A percentile compares a stretch with the other conserved stretches of the same genome.
Evolutionary conservation across 2,329 filamentous ascomycete genomes (phyloP).

Genomic region (Botrytis elliptica): DNA sequence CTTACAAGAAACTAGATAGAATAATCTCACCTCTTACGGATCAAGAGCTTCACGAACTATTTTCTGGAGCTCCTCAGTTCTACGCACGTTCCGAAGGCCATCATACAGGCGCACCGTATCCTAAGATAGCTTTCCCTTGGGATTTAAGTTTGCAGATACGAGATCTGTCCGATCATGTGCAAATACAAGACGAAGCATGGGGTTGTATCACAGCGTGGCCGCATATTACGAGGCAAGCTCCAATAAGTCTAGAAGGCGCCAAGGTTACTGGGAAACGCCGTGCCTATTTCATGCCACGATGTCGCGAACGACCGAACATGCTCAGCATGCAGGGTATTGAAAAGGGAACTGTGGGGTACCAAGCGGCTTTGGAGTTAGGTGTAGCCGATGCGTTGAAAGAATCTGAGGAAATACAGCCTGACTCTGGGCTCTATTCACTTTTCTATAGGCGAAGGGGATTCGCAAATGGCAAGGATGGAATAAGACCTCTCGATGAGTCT

Average conservation of each 20-base stretch:
- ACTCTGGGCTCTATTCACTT: conserved; percentile 26
- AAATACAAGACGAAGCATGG: conserved; percentile 64
- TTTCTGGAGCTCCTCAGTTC: conserved; percentile 74
- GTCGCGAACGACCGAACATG: conserved; percentile 58
- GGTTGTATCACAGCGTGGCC: conserved; percentile 61
- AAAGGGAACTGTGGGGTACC: conserved; percentile 68
- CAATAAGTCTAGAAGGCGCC: conserved; percentile 42
- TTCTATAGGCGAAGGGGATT: conserved; percentile 33
- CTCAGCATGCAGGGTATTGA: conserved; percentile 70
- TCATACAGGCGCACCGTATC: conserved; percentile 58
- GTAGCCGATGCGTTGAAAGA: conserved; percentile 64
- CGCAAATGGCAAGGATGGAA: conserved; percentile 39
- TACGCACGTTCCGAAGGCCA: conserved; percentile 60
- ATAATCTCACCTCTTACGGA: conserved; percentile 61
- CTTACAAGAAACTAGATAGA: conserved; percentile 44
- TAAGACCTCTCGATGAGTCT: conserved; percentile 57
- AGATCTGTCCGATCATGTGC: conserved; percentile 63
- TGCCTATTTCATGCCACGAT: conserved; percentile 36
- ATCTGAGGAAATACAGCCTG: conserved; percentile 47
- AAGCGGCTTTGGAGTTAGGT: conserved; percentile 64
- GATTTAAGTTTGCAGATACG: conserved; percentile 60
- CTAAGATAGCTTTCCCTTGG: conserved; percentile 66
- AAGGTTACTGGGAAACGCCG: conserved; percentile 29
- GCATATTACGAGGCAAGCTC: conserved; percentile 54
- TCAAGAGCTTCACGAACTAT: conserved; percentile 65